These are phyloP conservation scores for Ascochyta koolunga DNA, from an alignment of 2,329 filamentous ascomycete species.

Conservation along the genomic window DNA sequence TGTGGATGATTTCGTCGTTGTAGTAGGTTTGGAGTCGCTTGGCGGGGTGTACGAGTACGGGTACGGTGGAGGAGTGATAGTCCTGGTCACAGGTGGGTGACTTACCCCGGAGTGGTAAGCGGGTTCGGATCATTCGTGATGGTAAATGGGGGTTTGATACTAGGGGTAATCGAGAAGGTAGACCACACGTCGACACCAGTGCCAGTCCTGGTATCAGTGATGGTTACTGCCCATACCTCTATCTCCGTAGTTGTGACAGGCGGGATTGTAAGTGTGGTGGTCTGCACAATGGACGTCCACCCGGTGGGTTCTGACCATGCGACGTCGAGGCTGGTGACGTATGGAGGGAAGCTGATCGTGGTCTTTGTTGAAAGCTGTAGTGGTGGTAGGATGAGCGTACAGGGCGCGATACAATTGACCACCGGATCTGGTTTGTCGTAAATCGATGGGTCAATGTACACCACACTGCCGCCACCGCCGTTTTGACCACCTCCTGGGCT, in stretches of 20 bases:
- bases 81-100: too few relatives aligned
- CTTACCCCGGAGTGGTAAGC: too few relatives aligned
- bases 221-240: background rate
- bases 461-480: background rate
- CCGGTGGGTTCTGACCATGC: slow-evolving; percentile 1
- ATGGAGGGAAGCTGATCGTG: slow-evolving; percentile 11
- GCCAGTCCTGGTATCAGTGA: background rate
- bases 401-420: slow-evolving; percentile 8
- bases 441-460: slow-evolving; percentile 8
- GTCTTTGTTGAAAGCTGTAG: background rate
- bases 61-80: too few relatives aligned
- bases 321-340: slow-evolving; percentile 1
- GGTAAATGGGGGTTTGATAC: too few relatives aligned
- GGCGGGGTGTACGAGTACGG: too few relatives aligned
- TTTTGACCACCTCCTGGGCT: background rate
- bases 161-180: too few relatives aligned
- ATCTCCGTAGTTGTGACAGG: background rate
- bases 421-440: slow-evolving; percentile 4
- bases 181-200: too few relatives aligned
- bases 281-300: background rate
- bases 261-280: background rate
- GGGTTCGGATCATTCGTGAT: too few relatives aligned
- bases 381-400: slow-evolving; percentile 11
- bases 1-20: too few relatives aligned
- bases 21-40: too few relatives aligned